Evolutionary conservation across 495 filamentous ascomycete genomes (phyloP).

Genomic region (Copromyces sp.): DNA sequence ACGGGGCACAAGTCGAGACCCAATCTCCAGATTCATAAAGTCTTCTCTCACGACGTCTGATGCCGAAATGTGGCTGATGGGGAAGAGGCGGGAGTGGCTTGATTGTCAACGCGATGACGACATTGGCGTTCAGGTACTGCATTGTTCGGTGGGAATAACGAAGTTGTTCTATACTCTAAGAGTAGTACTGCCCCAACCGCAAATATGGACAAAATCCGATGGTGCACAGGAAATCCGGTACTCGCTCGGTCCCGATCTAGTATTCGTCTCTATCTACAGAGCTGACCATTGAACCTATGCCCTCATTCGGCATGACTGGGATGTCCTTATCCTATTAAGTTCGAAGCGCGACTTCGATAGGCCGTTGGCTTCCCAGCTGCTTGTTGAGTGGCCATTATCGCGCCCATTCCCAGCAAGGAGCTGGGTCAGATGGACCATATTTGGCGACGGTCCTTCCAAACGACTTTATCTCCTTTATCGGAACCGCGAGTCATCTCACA

Average conservation of each 20-base stretch:
- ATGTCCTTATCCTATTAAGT: not conserved
- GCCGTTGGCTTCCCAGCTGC: not conserved
- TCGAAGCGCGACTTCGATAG: not conserved
- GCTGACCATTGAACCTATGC: not conserved
- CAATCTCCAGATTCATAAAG: not conserved
- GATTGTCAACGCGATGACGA: not conserved
- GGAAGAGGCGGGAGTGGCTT: not conserved
- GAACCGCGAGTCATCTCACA: not conserved
- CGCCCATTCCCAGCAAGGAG: not conserved
- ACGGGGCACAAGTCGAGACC: not conserved
- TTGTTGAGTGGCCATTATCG: not conserved
- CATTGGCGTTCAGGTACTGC: not conserved
- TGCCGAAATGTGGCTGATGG: not conserved
- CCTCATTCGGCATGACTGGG: not conserved
- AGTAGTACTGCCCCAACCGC: not conserved
- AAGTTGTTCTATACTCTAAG: not conserved
- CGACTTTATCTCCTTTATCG: not conserved
- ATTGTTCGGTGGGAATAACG: not conserved
- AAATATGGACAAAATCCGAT: not conserved
- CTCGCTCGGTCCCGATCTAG: not conserved
- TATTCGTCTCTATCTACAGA: not conserved
- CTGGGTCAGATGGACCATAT: not conserved
- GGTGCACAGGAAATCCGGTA: not conserved
- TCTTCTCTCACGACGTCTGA: not conserved
- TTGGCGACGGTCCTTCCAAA: not conserved